These are phyloP conservation scores for Candida hungchunana DNA, from an alignment of 805 yeast genomes.

Conservation along the genomic window DNA sequence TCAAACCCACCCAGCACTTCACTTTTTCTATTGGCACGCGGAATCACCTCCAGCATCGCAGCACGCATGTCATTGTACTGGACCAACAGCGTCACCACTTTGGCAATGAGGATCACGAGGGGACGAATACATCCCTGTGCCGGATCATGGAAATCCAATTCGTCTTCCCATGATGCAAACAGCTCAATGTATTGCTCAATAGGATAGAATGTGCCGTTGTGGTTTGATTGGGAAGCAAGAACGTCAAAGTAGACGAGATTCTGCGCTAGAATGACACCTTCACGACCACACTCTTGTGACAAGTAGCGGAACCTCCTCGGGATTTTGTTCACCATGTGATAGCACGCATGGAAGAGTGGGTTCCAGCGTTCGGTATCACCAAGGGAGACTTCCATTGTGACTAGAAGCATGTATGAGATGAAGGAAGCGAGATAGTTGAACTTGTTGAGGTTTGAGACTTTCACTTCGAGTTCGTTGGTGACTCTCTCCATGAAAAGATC, in stretches of 20 bases:
- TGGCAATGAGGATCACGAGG: constrained; percentile 56
- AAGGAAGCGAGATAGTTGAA: constrained; percentile 16
- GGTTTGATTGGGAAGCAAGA: constrained; percentile 25
- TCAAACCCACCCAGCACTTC: constrained; percentile 13
- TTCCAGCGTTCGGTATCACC: constrained; percentile 24
- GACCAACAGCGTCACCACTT: constrained; percentile 13
- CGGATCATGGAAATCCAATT: constrained; percentile 47
- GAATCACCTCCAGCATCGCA: background rate
- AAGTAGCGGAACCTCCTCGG: constrained; percentile 20
- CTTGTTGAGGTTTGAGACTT: constrained; percentile 22
- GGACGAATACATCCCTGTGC: constrained; percentile 69
- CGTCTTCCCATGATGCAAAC: constrained; percentile 2
- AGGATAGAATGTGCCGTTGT: constrained; percentile 27
- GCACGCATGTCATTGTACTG: constrained; percentile 11
- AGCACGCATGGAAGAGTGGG: constrained; percentile 17
- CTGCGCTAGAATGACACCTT: constrained; percentile 23
- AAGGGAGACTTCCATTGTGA: constrained; percentile 22
- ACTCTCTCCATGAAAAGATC: constrained; percentile 7
- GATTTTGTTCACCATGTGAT: constrained; percentile 18
- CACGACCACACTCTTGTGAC: constrained; percentile 10
- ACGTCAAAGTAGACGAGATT: constrained; percentile 23
- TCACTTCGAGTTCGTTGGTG: constrained; percentile 17
- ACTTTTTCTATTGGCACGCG: constrained; percentile 26
- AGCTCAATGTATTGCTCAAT: constrained; percentile 18
- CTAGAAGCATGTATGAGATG: constrained; percentile 20